Evolutionary conservation across 495 filamentous ascomycete genomes (phyloP), one percentile per base, ranked within the genome.

Genomic region (Penicillium arizonense): DNA sequence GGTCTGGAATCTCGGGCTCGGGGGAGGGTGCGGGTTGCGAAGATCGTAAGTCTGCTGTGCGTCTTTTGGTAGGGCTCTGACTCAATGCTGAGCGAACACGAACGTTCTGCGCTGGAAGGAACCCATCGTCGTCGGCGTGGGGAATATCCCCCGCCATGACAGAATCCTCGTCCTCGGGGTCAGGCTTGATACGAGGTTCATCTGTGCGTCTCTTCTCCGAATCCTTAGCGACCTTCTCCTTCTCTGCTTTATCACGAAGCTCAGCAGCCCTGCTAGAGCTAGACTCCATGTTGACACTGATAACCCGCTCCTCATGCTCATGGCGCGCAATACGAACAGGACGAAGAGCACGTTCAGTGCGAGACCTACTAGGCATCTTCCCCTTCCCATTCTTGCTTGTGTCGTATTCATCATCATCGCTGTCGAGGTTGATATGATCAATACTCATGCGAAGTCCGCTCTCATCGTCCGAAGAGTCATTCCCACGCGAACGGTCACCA

Each of bases 271-370:
- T 71, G n/a, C 62, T 62, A 16, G 73, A 68, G 58, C 73, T 80
- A 3, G 77, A 76, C 45, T 82, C 79, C 61, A 77, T 79, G 47
- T 79, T 77, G 37, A 82, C 74, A 51, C 71, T 74, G 30, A 77
- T 58, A 10, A 67, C 59, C 14, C 78, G 70, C 38, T 81, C 79
- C 44, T 75, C 71, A 63, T 83, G 80, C 47, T 77, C 75, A 57
- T 76, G 69, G 52, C 77, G 70, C 46, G 76, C 70, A 26, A 81
- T 66, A 10, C 79, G 72, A 38, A 81, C 67, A 3, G 80, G 80
- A 39, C 69, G 63, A 44, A 81, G 61, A 4, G 38, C 47, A 68
- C 72, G 33, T 50, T 63, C 35, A 58, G 57, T n/a, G 37, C 40
- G 13, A 13, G 54, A 56, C 41, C 56, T 59, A 39, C 57, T 59